phyloP scores from a whole-genome alignment of 148 eudicot species.

The Persicaria maculosa region DNA sequence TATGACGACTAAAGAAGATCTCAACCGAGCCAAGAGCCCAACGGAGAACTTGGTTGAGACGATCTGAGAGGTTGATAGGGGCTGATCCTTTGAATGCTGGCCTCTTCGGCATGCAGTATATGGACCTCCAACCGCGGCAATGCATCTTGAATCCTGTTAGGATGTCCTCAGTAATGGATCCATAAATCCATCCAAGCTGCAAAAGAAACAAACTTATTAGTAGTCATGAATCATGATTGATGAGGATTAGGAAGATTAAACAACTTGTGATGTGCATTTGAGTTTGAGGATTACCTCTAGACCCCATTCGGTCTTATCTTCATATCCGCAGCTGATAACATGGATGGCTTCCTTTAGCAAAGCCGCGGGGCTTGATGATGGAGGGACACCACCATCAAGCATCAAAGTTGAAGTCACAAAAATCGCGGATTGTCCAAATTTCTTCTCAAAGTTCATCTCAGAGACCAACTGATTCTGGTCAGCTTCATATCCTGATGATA shows the following conservation, averaged over 20 bases:
- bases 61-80: constrained; percentile 75
- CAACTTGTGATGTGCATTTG: not conserved
- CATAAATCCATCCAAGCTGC: constrained; percentile 99
- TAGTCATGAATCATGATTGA: not conserved
- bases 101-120: constrained; percentile 89
- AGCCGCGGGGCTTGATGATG: constrained; percentile 94
- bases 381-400: constrained; percentile 97
- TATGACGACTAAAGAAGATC: constrained; percentile 93
- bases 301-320: constrained; percentile 99
- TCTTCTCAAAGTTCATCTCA: constrained; percentile 93
- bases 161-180: constrained; percentile 96
- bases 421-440: constrained; percentile 87
- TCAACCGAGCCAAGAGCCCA: constrained; percentile 99
- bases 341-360: constrained; percentile 96
- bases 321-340: constrained; percentile 96
- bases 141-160: constrained; percentile 99
- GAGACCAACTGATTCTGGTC: constrained; percentile 82
- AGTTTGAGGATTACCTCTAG: constrained; percentile 48
- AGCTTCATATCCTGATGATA: constrained; percentile 30
- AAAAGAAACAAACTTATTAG: not conserved
- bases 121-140: constrained; percentile 98
- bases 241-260: too few species aligned
- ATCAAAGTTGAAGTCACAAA: constrained; percentile 92
- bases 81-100: constrained; percentile 56
- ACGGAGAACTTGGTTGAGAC: constrained; percentile 94